Base-by-base conservation (phyloP, 2,329 filamentous ascomycete genomes). In the Alternaria gansuensis region DNA sequence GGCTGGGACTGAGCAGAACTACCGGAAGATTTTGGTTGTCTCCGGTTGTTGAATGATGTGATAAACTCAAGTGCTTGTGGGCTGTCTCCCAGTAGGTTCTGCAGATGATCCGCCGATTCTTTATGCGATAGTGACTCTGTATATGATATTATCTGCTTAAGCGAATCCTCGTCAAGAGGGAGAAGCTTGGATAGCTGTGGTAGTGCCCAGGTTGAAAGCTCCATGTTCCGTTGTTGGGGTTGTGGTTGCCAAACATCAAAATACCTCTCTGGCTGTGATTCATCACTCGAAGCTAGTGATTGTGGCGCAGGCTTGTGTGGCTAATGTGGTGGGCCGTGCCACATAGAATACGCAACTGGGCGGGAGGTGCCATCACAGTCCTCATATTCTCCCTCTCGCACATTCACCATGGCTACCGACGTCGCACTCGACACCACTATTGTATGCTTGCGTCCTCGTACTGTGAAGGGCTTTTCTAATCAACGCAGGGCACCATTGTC, bases 51-150 rank as follows among this genome's bases (percentile, higher is more conserved):
- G 79, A 90, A 91, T 10, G 85, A 85, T 23, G 88, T 83, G 60
- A 91, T 90, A 72, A 91, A 91, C 67, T 91, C 88, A 51, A 91
- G 77, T 2, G 87, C 85, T 68, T 90, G 88, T 1, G 93, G 87
- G 6, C 91, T 93, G 75, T 96, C 92, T 49, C 94, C 95, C 0
- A 99, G 85, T 52, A 99, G 82, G 72, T 95, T 92, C 76, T 88
- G 90, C 61, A 99, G 89, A 77, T 98, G 92, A 40, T 93, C 88
- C 50, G 88, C 92, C 13, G 92, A 91, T 64, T 90, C 90, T 51
- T 87, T 80, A 72, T 90, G 93, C 21, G 92, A 88, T 8, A 98
- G 84, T 0, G 88, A 90, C 34, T 87, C 82, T 2, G 91, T 88
- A 76, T 97, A 97, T 46, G 91, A 87, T 65, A 98, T 83, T 41